Evolutionary conservation across 148 eudicot genomes (phyloP), one percentile per base, ranked within the genome.

Genomic region (Cornus kousa): DNA sequence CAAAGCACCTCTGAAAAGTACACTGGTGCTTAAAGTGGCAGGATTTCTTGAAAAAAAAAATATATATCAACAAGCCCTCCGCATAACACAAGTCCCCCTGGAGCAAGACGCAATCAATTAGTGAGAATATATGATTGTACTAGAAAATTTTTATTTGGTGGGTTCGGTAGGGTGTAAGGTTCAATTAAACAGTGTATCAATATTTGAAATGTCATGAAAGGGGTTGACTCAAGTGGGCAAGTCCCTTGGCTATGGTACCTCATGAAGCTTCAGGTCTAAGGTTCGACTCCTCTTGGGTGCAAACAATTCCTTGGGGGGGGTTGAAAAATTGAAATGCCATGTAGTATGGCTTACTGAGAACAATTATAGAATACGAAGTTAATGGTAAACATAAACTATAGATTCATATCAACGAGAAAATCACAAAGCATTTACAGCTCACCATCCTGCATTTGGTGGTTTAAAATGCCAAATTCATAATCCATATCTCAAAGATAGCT

Each of bases 21-120:
- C 87, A 50, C 93, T 93, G 12, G 89, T 81, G 74, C 87, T 77
- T 74, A 93, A 83, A 55, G 89, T 85, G 67, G 88, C 75, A 73
- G 81, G 75, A 78, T 90, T 93, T 83, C 90, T 93, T 12, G 97
- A 81, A 67, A 95, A 86, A 22, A 91, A 72, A 84, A 88, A 95
- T n/a, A n/a, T n/a, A n/a, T n/a, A 82, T 97, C 97, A 83, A 87
- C 55, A 64, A 95, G 85, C 31, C 97, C 99, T 37, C 90, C 93
- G 68, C 87, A 81, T 32, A 95, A 68, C 65, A 95, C 90, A 86
- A 95, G 81, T 50, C 95, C 99, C 81, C 98, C 98, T 95, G 85
- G 72, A 12, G 57, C 62, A 77, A 69, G 73, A 75, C 32, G 31
- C 57, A 28, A 53, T 62, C 70, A 59, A 6, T 40, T 11, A 43